Evolutionary conservation across 2,329 filamentous ascomycete genomes (phyloP).

Genomic region (Colletotrichum lupini): DNA sequence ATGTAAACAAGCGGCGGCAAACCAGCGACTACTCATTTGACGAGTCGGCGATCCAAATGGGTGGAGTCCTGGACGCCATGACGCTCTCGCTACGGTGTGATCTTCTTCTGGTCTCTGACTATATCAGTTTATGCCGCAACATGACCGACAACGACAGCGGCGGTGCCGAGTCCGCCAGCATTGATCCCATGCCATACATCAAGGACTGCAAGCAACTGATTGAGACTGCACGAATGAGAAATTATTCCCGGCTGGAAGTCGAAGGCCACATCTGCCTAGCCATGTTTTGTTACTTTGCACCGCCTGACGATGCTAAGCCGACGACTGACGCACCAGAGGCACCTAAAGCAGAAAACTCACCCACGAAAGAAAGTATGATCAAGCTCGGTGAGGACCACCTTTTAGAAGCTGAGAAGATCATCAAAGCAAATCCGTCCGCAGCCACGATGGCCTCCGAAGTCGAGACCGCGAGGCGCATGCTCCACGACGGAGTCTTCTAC

Average conservation of each 20-base stretch:
- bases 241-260: constrained; percentile 54
- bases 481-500: constrained; percentile 59
- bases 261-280: constrained; percentile 64
- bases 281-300: constrained; percentile 58
- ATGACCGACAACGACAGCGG: background rate
- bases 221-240: constrained; percentile 46
- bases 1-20: constrained; percentile 43
- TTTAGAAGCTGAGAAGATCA: constrained; percentile 34
- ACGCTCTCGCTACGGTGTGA: constrained; percentile 61
- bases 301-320: constrained; percentile 5
- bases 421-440: constrained; percentile 41
- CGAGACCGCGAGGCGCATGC: constrained; percentile 55
- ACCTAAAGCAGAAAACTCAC: background rate
- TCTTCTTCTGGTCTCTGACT: constrained; percentile 56
- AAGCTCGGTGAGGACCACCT: constrained; percentile 36
- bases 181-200: constrained; percentile 46
- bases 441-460: constrained; percentile 55
- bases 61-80: constrained; percentile 52
- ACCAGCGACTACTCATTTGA: constrained; percentile 48
- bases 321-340: background rate
- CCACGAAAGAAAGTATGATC: background rate
- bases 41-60: constrained; percentile 48
- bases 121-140: constrained; percentile 36
- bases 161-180: constrained; percentile 30
- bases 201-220: constrained; percentile 54